Evolutionary conservation across 352 stramenopile genomes (phyloP).

Genomic region (Pythium brachiatum): DNA sequence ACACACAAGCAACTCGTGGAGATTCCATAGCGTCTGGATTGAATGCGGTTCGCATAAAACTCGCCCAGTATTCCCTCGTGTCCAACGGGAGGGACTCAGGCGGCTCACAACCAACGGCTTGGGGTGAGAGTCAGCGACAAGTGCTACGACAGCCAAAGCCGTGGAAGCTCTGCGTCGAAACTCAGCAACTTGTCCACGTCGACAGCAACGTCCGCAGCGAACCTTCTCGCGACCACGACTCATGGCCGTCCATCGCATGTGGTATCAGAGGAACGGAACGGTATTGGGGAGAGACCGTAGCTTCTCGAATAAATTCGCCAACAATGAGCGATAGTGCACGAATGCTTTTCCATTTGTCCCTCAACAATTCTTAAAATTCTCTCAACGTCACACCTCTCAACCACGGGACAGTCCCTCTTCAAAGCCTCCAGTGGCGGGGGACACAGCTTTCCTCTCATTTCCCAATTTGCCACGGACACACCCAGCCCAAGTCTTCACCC

Average conservation of each 20-base stretch:
- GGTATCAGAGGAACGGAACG: no score
- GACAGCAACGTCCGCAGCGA: constrained; percentile 44
- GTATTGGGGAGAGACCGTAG: no score
- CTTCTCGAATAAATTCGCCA: no score
- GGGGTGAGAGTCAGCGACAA: background rate
- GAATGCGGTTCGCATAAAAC: background rate
- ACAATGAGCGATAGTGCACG: no score
- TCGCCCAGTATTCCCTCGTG: background rate
- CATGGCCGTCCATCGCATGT: constrained; percentile 31
- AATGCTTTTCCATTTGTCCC: no score
- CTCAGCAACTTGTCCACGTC: constrained; percentile 31
- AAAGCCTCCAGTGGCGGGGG: no score
- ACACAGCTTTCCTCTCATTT: no score
- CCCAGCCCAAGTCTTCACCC: no score
- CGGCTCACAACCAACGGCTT: background rate
- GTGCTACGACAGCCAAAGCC: constrained; percentile 3
- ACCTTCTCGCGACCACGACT: constrained; percentile 48
- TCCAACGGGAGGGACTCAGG: background rate
- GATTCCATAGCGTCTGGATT: background rate
- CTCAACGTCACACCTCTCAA: no score
- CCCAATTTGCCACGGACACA: no score
- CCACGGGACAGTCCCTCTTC: no score
- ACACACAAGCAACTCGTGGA: background rate
- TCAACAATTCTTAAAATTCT: no score
- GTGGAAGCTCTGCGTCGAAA: background rate